Percentiles rank a stretch among this genome's conserved stretches.
These are phyloP conservation scores for Lactarius psammicola DNA, from an alignment of 768 basidiomycete species.

Conservation along the genomic window DNA sequence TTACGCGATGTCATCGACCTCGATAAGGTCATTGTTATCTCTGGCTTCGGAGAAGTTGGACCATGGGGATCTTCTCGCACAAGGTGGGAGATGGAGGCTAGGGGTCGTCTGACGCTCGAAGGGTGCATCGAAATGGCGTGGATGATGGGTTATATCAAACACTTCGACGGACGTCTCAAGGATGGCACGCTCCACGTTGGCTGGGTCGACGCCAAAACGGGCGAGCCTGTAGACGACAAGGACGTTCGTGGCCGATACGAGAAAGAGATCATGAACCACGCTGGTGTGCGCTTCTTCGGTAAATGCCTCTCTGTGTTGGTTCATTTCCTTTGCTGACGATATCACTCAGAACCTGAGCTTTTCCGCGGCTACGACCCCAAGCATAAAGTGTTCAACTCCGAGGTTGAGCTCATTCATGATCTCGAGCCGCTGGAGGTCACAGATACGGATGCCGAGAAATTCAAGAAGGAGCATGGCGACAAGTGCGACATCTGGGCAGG, in stretches of 20 bases:
- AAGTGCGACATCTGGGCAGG: constrained; percentile 95
- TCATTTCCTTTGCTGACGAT: constrained; percentile 2
- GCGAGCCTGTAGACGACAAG: constrained; percentile 96
- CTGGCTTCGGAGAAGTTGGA: constrained; percentile 96
- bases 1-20: constrained; percentile 89
- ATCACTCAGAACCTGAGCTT: constrained; percentile 80
- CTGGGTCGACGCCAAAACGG: constrained; percentile 94
- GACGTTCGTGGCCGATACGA: constrained; percentile 93
- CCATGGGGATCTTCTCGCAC: constrained; percentile 99
- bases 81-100: constrained; percentile 99
- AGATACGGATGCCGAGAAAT: constrained; percentile 87
- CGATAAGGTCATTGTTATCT: constrained; percentile 93
- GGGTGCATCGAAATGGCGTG: constrained; percentile 99
- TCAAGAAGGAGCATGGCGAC: constrained; percentile 95
- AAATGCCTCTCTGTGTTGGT: constrained; percentile 12
- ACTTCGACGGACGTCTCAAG: constrained; percentile 96
- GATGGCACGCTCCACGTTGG: constrained; percentile 91
- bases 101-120: constrained; percentile 95
- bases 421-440: constrained; percentile 94
- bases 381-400: constrained; percentile 97
- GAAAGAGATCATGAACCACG: constrained; percentile 86
- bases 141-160: constrained; percentile 99
- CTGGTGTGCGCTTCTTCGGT: constrained; percentile 95
- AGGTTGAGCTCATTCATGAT: constrained; percentile 94
- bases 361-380: constrained; percentile 98